A percentile compares a stretch with the other conserved stretches of the same genome.
phyloP scores from a whole-genome alignment of 495 filamentous ascomycete species.

The Aspergillus bertholletiae region DNA sequence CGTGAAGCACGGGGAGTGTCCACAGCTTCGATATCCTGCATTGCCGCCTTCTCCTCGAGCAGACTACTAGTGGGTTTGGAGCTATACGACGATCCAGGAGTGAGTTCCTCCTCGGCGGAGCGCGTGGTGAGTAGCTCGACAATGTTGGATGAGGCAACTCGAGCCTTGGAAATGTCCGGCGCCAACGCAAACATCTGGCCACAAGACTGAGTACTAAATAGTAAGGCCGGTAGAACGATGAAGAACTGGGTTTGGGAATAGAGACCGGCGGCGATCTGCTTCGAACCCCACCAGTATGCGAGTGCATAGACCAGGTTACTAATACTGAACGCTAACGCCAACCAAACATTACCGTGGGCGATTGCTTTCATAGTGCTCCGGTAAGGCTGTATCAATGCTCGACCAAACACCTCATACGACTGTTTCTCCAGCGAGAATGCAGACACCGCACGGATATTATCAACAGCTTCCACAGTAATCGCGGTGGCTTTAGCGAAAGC shows the following conservation, averaged over 20 bases:
- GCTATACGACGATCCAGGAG: slow-evolving; percentile 11
- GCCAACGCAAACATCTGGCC: slow-evolving; percentile 65
- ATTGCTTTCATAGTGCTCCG: slow-evolving; percentile 45
- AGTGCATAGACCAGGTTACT: slow-evolving; percentile 57
- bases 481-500: slow-evolving; percentile 46
- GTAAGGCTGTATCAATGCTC: slow-evolving; percentile 34
- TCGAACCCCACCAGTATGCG: slow-evolving; percentile 66
- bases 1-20: slow-evolving; percentile 1
- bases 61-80: slow-evolving; percentile 10
- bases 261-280: slow-evolving; percentile 50
- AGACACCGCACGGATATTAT: slow-evolving; percentile 49
- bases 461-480: slow-evolving; percentile 49
- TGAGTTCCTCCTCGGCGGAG: slow-evolving; percentile 27
- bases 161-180: slow-evolving; percentile 57
- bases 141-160: slow-evolving; percentile 31
- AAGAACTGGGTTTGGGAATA: slow-evolving; percentile 63
- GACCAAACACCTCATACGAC: slow-evolving; percentile 33
- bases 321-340: slow-evolving; percentile 38
- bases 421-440: slow-evolving; percentile 45
- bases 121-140: slow-evolving; percentile 30
- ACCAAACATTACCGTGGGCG: slow-evolving; percentile 34
- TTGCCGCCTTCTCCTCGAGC: slow-evolving; percentile 17
- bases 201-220: slow-evolving; percentile 59
- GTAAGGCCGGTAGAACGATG: slow-evolving; percentile 56
- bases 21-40: slow-evolving; percentile 21